Conservation (phyloP, 257 asterid genomes). For the Ophiorrhiza pumila region DNA sequence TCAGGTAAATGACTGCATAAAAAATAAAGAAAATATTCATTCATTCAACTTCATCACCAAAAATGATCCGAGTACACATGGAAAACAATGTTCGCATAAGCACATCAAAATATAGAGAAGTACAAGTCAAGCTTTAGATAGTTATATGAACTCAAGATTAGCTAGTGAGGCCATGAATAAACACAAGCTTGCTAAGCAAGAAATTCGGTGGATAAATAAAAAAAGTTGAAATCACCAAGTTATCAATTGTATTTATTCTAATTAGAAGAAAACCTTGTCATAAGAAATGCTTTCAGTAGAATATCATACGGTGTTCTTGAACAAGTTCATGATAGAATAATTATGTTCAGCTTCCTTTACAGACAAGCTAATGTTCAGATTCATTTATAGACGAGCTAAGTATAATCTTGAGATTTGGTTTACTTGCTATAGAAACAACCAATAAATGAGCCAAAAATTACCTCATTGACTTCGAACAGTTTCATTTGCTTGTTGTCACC, state of each 20-base stretch:
- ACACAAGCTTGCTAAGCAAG: background rate
- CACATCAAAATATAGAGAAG: background rate
- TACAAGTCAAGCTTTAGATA: background rate
- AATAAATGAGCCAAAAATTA: background rate
- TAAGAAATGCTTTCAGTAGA: background rate
- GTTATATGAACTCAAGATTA: too few species aligned
- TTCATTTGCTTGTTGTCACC: background rate
- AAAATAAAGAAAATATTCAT: background rate
- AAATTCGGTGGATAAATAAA: background rate
- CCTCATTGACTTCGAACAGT: background rate
- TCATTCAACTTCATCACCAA: background rate
- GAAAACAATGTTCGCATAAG: background rate
- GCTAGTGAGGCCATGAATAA: background rate
- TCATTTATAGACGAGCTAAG: too few species aligned
- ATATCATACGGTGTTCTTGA: background rate
- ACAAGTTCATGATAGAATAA: background rate
- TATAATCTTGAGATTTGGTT: background rate
- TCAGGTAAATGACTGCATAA: slow-evolving; percentile 69
- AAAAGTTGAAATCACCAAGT: background rate
- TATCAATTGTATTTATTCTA: background rate
- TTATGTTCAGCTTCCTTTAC: background rate
- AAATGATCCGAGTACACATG: background rate
- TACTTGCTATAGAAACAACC: background rate
- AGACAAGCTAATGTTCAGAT: background rate
- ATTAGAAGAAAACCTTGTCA: background rate